phyloP scores from a whole-genome alignment of 148 eudicot genomes.

The Heliamphora exappendiculata region DNA sequence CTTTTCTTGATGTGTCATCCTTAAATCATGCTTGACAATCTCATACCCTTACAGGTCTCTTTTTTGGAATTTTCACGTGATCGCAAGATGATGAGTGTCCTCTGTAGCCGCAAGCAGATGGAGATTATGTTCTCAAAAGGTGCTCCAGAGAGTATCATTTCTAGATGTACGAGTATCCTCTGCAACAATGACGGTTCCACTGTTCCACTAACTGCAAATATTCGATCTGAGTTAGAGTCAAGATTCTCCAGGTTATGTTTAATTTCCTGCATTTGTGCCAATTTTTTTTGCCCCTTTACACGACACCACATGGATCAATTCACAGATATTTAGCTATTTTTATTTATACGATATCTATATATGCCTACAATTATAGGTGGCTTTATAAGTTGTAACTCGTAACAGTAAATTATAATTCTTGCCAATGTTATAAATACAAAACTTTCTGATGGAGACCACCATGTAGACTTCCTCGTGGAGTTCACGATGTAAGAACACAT shows the following conservation, averaged over 20 bases:
- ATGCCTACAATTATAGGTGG: no score
- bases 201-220: conserved; percentile 60
- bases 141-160: conserved; percentile 91
- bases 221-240: conserved; percentile 74
- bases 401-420: no score
- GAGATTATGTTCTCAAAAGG: conserved; percentile 93
- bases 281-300: no score
- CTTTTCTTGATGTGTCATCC: neutral
- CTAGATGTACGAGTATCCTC: conserved; percentile 78
- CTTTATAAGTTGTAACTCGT: no score
- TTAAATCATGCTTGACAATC: conserved; percentile 9
- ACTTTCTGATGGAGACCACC: no score
- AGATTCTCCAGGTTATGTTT: conserved; percentile 64
- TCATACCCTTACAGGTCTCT: conserved; percentile 54
- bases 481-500: no score
- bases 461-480: no score
- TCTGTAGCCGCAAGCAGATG: conserved; percentile 86
- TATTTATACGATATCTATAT: no score
- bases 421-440: no score
- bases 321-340: no score
- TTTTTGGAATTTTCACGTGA: conserved; percentile 93
- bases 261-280: no score
- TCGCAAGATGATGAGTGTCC: conserved; percentile 99
- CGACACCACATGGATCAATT: no score
- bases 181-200: conserved; percentile 86